Conservation (phyloP, 2,329 filamentous ascomycete species). For the Rasamsonia emersonii region DNA sequence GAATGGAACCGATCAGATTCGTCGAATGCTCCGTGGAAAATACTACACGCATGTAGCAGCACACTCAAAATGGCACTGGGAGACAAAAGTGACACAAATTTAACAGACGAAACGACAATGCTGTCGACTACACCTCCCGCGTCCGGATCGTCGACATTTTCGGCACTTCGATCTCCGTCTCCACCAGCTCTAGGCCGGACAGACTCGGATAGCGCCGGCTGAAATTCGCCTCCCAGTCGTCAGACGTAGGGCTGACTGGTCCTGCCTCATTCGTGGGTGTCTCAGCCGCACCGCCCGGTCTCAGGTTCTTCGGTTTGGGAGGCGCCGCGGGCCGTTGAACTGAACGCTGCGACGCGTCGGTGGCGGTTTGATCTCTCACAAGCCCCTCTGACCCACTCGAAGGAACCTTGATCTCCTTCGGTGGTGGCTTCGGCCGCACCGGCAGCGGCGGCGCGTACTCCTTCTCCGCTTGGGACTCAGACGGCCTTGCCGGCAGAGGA, state of each 20-base stretch:
- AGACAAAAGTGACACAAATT: no score
- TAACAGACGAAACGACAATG: slow-evolving; percentile 10
- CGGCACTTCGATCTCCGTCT: slow-evolving; percentile 50
- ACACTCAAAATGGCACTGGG: no score
- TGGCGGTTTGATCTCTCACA: slow-evolving; percentile 13
- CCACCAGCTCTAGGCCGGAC: slow-evolving; percentile 79
- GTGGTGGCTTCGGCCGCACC: slow-evolving; percentile 11
- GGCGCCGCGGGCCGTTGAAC: slow-evolving; percentile 45
- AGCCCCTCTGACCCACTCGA: no score
- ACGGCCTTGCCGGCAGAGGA: slow-evolving; percentile 33
- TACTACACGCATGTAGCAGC: no score
- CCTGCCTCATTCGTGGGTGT: slow-evolving; percentile 15
- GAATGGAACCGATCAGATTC: no score
- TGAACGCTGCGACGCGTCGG: slow-evolving; percentile 17
- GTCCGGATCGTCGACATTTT: slow-evolving; percentile 30
- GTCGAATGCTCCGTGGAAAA: no score
- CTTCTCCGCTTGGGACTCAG: slow-evolving; percentile 15
- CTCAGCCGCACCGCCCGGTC: slow-evolving; percentile 33
- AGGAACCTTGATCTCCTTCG: not conserved
- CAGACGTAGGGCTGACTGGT: slow-evolving; percentile 26
- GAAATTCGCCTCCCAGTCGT: slow-evolving; percentile 64
- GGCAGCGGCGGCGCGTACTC: slow-evolving; percentile 10
- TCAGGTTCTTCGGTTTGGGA: slow-evolving; percentile 53
- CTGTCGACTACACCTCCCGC: slow-evolving; percentile 30
- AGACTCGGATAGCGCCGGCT: slow-evolving; percentile 80